Conservation (phyloP, 257 asterid species). For the Linaria vulgaris region DNA sequence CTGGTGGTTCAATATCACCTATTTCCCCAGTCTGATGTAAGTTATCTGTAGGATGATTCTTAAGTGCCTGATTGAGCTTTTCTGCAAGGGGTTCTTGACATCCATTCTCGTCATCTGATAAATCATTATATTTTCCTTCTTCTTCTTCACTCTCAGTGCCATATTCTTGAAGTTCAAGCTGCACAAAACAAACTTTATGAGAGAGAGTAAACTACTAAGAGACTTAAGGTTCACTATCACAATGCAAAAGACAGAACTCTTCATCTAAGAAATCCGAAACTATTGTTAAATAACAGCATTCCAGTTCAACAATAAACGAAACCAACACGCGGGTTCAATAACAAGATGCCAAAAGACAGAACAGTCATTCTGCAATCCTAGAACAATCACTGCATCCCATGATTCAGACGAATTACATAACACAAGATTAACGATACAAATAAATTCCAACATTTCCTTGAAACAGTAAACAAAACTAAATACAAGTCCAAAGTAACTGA, state of each 20-base stretch:
- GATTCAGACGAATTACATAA: too few relatives aligned
- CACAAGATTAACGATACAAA: too few relatives aligned
- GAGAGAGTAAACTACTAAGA: slow-evolving; percentile 15
- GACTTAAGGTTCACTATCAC: background rate
- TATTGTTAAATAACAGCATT: background rate
- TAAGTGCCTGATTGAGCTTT: slow-evolving; percentile 61
- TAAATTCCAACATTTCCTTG: too few relatives aligned
- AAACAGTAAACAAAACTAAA: too few relatives aligned
- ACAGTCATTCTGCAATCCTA: too few relatives aligned
- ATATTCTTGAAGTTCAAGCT: slow-evolving; percentile 89
- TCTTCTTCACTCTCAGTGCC: slow-evolving; percentile 64
- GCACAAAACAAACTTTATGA: slow-evolving; percentile 22
- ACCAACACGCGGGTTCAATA: too few relatives aligned
- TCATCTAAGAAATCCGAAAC: background rate
- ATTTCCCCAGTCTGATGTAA: slow-evolving; percentile 32
- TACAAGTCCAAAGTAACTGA: background rate
- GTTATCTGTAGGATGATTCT: slow-evolving; percentile 36
- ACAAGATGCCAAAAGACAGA: too few relatives aligned
- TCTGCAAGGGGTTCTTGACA: slow-evolving; percentile 53
- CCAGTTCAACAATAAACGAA: too few relatives aligned
- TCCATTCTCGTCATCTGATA: slow-evolving; percentile 46
- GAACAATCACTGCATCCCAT: too few relatives aligned
- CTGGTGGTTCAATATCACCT: slow-evolving; percentile 49
- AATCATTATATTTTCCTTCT: slow-evolving; percentile 53
- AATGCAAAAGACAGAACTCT: background rate